Percentiles rank a stretch among this genome's conserved stretches.
These are phyloP conservation scores for Paecilomyces sp. DNA, from an alignment of 2,329 filamentous ascomycete species.

Conservation along the genomic window DNA sequence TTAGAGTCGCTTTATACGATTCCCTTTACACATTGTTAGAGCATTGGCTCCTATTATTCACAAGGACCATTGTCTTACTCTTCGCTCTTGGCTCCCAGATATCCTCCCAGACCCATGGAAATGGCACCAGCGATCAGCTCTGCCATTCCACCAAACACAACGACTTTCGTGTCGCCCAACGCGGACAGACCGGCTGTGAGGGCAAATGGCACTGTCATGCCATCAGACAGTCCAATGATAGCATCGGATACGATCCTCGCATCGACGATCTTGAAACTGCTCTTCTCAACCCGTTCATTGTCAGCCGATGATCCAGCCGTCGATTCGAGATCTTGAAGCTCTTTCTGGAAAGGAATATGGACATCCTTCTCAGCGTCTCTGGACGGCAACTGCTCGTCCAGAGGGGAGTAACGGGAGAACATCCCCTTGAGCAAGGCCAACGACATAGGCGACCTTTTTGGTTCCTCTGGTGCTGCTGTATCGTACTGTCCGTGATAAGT, in stretches of 20 bases:
- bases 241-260: slow-evolving; percentile 46
- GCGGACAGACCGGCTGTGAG: slow-evolving; percentile 62
- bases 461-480: neutral
- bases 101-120: slow-evolving; percentile 70
- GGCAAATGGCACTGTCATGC: slow-evolving; percentile 72
- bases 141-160: slow-evolving; percentile 65
- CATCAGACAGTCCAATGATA: slow-evolving; percentile 71
- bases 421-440: slow-evolving; percentile 20
- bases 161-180: slow-evolving; percentile 57
- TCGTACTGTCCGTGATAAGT: neutral
- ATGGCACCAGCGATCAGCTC: slow-evolving; percentile 71
- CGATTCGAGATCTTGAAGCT: slow-evolving; percentile 4
- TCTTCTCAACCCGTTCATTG: slow-evolving; percentile 12
- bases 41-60: neutral
- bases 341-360: slow-evolving; percentile 10
- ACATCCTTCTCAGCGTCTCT: slow-evolving; percentile 22
- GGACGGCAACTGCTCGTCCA: slow-evolving; percentile 11
- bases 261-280: slow-evolving; percentile 22
- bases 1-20: slow-evolving; percentile 32
- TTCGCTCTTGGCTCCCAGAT: slow-evolving; percentile 54
- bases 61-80: slow-evolving; percentile 17
- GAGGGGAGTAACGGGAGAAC: slow-evolving; percentile 20
- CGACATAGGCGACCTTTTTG: slow-evolving; percentile 16
- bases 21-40: slow-evolving; percentile 16
- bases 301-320: neutral